Base-by-base conservation (phyloP, 108 stramenopile species). In the Fragilaria crotonensis region DNA sequence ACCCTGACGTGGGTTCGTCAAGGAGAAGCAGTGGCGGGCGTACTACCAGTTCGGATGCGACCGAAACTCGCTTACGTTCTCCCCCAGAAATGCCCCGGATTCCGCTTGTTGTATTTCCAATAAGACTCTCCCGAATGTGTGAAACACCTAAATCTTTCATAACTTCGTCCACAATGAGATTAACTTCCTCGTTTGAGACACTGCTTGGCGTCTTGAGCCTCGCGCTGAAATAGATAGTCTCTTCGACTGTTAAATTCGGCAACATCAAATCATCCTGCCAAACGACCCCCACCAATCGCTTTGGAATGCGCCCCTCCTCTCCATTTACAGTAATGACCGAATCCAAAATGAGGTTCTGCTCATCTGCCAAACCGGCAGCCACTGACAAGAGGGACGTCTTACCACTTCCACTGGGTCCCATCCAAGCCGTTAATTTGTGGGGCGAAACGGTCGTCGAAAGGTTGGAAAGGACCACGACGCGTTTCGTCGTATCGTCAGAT, bases 221-320 rank as follows among this genome's bases (percentile, higher is more conserved):
- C 4, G 91, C 91, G 7, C 84, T 75, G 63, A 87, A 93, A 48
- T 64, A 70, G 32, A 93, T 77, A 17, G 83, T 89, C 69, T 93
- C 91, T 63, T 70, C 66, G 1, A 93, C 91, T 9, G 91, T 89
- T 54, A 93, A 60, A 65, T 93, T 86, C 56, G 71, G 59, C 55
- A 88, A 62, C 25, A 93, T 61, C 48, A 93, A 75, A 71, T 93
- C 91, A 55, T 93, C 91, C 48, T 93, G 91, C 79, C 82, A 85
- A 18, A 93, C 91, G 4, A 93, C 83, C 5, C 87, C 86, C 1
- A 88, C 80, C 36, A 89, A 52, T 54, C 85, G 71, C 51, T 87
- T 88, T 23, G 83, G 80, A 27, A 80, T 33, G 2, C 54, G 27
- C 0, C 79, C 75, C 46, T 66, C 57, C 41, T 81, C 70, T 7